Evolutionary conservation across 129 eudicot species (phyloP).

Genomic region (Saposhnikovia divaricata): DNA sequence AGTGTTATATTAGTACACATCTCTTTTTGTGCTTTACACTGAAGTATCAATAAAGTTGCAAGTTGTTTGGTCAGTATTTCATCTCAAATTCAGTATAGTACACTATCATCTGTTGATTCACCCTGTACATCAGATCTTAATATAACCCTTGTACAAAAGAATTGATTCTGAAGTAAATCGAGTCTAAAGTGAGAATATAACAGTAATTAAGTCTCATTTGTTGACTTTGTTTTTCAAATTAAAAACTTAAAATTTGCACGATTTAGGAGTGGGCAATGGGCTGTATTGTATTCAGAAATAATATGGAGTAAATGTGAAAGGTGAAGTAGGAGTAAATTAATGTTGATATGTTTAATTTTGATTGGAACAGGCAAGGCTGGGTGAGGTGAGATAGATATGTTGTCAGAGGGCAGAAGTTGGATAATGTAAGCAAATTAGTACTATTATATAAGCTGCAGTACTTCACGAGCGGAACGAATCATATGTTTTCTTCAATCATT

Average conservation of each 20-base stretch:
- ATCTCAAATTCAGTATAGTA: background rate
- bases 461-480: too few relatives aligned
- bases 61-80: background rate
- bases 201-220: background rate
- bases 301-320: background rate
- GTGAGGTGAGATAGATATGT: slow-evolving; percentile 52
- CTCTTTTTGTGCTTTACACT: background rate
- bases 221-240: background rate
- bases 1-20: background rate
- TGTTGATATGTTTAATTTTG: background rate
- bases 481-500: background rate
- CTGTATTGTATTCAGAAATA: background rate
- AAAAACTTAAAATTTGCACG: background rate
- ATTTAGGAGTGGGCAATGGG: background rate
- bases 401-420: slow-evolving; percentile 59
- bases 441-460: background rate
- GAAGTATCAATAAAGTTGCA: background rate
- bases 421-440: slow-evolving; percentile 14
- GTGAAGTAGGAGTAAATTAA: background rate
- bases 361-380: slow-evolving; percentile 44
- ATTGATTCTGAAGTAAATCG: too few relatives aligned
- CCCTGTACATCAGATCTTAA: too few relatives aligned
- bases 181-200: background rate
- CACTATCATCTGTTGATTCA: background rate
- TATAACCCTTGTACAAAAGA: too few relatives aligned